Conservation (phyloP, 1,284 basidiomycete genomes). For the Trichosporon asahii region DNA sequence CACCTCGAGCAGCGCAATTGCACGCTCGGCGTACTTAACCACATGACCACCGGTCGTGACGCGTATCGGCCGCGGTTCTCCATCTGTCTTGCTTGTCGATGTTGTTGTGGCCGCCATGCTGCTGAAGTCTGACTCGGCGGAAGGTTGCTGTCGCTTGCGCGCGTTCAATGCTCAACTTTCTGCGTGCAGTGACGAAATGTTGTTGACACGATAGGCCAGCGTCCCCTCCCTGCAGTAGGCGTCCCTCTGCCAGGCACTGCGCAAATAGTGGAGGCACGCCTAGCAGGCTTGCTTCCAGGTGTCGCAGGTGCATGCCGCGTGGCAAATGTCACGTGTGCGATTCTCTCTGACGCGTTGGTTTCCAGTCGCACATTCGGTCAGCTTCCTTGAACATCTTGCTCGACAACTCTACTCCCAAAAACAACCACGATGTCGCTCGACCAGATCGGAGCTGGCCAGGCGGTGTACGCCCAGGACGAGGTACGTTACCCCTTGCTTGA, state of each 20-base stretch:
- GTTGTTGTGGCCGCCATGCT: neutral
- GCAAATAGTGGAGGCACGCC: neutral
- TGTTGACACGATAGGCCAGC: neutral
- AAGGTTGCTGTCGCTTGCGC: neutral
- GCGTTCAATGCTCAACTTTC: neutral
- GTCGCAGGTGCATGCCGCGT: neutral
- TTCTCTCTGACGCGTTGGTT: conserved; percentile 1
- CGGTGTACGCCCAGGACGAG: conserved; percentile 88
- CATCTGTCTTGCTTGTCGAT: neutral
- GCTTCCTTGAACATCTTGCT: conserved; percentile 18
- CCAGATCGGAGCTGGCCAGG: conserved; percentile 55
- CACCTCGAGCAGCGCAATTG: conserved; percentile 63
- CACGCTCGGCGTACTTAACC: conserved; percentile 59
- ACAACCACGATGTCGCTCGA: conserved; percentile 42
- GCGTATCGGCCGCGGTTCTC: conserved; percentile 52
- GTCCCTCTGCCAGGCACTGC: neutral
- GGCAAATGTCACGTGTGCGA: neutral
- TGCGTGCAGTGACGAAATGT: neutral
- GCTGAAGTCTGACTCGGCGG: neutral
- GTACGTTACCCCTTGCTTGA: conserved; percentile 52
- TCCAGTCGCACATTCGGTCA: conserved; percentile 12
- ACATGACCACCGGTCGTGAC: conserved; percentile 66
- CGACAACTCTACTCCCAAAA: conserved; percentile 1
- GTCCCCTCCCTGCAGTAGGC: neutral
- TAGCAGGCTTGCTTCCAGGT: neutral